These are phyloP conservation scores for Phyllosticta capitalensis DNA, from an alignment of 2,329 filamentous ascomycete genomes.

Conservation along the genomic window DNA sequence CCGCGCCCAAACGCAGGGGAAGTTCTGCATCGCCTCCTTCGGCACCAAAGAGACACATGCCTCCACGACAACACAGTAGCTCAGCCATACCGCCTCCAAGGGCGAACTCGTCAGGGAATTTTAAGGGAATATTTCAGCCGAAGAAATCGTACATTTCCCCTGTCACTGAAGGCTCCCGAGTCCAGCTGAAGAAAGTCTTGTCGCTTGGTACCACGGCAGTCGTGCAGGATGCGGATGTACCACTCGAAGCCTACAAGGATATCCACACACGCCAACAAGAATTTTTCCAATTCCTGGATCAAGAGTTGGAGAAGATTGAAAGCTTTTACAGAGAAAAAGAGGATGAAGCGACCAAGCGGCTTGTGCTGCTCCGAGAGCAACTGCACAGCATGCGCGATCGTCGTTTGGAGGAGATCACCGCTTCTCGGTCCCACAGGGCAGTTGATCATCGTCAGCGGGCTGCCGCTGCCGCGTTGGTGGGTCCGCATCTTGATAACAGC, in stretches of 20 bases:
- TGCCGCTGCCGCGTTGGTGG: background rate
- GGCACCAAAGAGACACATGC: slow-evolving; percentile 4
- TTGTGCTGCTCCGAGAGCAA: slow-evolving; percentile 66
- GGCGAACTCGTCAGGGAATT: slow-evolving; percentile 20
- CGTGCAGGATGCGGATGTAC: slow-evolving; percentile 37
- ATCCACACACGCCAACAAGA: slow-evolving; percentile 68
- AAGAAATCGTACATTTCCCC: slow-evolving; percentile 34
- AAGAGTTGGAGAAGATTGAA: slow-evolving; percentile 84
- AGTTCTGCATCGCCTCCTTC: slow-evolving; percentile 16
- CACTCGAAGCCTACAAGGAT: slow-evolving; percentile 49
- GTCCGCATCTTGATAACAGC: background rate
- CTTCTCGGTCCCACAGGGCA: slow-evolving; percentile 19
- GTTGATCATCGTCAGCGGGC: background rate
- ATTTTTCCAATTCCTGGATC: slow-evolving; percentile 78
- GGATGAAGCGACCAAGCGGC: slow-evolving; percentile 65
- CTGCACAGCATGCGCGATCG: slow-evolving; percentile 88
- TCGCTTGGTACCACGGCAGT: slow-evolving; percentile 28
- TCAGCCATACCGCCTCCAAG: slow-evolving; percentile 25
- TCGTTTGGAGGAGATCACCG: slow-evolving; percentile 60
- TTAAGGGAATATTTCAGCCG: slow-evolving; percentile 30
- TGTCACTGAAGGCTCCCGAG: slow-evolving; percentile 21
- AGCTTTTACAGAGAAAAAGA: slow-evolving; percentile 83
- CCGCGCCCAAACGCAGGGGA: slow-evolving; percentile 12
- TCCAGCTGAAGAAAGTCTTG: slow-evolving; percentile 31
- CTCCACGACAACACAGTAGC: slow-evolving; percentile 19